Evolutionary conservation across 2,329 filamentous ascomycete species (phyloP), one percentile per base, ranked within the genome.

Genomic region (Colletotrichum endophyticum): DNA sequence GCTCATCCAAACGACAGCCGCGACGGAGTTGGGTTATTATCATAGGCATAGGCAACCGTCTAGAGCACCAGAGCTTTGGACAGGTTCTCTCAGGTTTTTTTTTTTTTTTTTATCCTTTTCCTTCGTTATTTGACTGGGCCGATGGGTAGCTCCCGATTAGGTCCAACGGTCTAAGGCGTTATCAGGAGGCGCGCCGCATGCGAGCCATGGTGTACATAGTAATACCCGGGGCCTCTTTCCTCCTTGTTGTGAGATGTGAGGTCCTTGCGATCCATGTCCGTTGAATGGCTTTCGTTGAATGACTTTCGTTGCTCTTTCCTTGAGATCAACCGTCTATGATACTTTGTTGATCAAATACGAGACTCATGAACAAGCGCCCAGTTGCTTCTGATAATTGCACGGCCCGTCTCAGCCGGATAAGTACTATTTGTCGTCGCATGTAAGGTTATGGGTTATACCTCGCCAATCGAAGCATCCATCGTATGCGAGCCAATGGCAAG

Each of bases 141-240:
- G 53, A 28, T 25, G 39, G 56, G 59, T 62, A 39, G 36, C 70
- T 19, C 39, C 57, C 66, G 30, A 25, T 32, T 73, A 25, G n/a
- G 56, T 61, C 12, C 61, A 22, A 28, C 49, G 30, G 22, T 44
- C 30, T 15, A 19, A 30, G 72, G 72, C 72, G 72, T 75, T 75
- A 11, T 11, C 16, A 66, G 61, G 44, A 49, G 59, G 72, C 32
- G 8, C 61, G 32, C 25, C 28, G 25, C 28, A 27, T 30, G 61
- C 61, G 68, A 64, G 53, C 39, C 56, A 27, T 39, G 62, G 34
- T 75, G 61, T 67, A 75, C 34, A 56, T 72, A 75, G 71, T 67
- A 78, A 78, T 78, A 78, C 76, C 76, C 73, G 59, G 70, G 66
- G 44, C 73, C 76, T 73, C 76, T 74, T 78, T 71, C 76, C 73